These are phyloP conservation scores for Cyberlindnera euphorbiiphila DNA, from an alignment of 805 yeast species.

Conservation along the genomic window DNA sequence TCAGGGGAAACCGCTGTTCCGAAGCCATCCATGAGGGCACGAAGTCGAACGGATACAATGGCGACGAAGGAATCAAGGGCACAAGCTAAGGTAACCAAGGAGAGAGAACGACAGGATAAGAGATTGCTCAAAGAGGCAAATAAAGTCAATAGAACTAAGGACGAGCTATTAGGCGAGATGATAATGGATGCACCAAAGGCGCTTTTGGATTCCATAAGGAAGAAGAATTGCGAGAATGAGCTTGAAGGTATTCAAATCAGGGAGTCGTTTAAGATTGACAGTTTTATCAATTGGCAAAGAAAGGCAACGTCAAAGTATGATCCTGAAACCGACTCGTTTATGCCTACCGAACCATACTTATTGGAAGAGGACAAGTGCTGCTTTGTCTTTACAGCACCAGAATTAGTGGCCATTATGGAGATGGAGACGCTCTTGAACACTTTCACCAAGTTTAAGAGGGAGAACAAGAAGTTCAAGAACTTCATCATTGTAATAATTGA, in stretches of 20 bases:
- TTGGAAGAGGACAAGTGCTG: constrained; percentile 41
- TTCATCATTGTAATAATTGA: constrained; percentile 47
- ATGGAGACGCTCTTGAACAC: constrained; percentile 26
- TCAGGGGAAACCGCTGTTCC: no score
- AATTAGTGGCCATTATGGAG: constrained; percentile 36
- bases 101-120: constrained; percentile 8
- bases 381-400: constrained; percentile 44
- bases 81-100: constrained; percentile 4
- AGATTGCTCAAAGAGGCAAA: constrained; percentile 33
- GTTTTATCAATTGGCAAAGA: constrained; percentile 46
- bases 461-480: constrained; percentile 23
- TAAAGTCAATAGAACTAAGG: constrained; percentile 40
- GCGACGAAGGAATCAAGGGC: constrained; percentile 2
- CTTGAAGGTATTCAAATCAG: constrained; percentile 27
- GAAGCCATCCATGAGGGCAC: not conserved
- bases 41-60: not conserved
- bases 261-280: constrained; percentile 15
- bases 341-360: constrained; percentile 44
- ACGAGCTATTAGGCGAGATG: constrained; percentile 49
- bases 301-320: constrained; percentile 47
- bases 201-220: constrained; percentile 30
- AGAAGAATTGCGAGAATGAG: constrained; percentile 21
- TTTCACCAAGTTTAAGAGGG: constrained; percentile 23
- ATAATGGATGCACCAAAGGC: constrained; percentile 37
- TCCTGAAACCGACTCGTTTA: constrained; percentile 43